Percentiles rank a stretch among this genome's conserved stretches.
phyloP scores from a whole-genome alignment of 2,329 filamentous ascomycete genomes.

The Byssochlamys sp. region DNA sequence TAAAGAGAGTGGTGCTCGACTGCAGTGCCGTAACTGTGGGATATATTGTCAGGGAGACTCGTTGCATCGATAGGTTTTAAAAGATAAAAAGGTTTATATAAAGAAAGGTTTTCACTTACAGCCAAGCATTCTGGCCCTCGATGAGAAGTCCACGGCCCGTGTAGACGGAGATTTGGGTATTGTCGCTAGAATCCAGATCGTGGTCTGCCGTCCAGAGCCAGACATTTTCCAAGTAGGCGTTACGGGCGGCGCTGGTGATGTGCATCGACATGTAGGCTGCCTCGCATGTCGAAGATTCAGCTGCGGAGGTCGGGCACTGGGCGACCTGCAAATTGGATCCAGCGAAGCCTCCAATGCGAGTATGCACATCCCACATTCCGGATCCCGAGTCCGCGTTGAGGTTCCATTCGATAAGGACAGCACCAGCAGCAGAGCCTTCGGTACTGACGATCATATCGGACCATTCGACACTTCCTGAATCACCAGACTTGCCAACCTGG shows the following conservation, averaged over 20 bases:
- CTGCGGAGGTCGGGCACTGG: conserved; percentile 36
- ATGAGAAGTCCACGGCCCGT: conserved; percentile 45
- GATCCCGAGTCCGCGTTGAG: conserved; percentile 41
- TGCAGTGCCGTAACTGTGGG: conserved; percentile 29
- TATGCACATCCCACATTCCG: conserved; percentile 51
- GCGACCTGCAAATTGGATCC: conserved; percentile 38
- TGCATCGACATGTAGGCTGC: conserved; percentile 31
- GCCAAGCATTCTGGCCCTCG: conserved; percentile 34
- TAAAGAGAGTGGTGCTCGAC: conserved; percentile 42
- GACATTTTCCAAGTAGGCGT: conserved; percentile 41
- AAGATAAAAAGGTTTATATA: too few relatives aligned
- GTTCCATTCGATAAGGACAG: conserved; percentile 65
- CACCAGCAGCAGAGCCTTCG: conserved; percentile 56
- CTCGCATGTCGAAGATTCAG: conserved; percentile 23
- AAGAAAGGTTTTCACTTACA: conserved; percentile 18
- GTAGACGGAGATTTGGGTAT: conserved; percentile 45
- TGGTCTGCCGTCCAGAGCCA: conserved; percentile 49
- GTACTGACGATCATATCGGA: conserved; percentile 64
- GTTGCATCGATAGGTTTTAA: too few relatives aligned
- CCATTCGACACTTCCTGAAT: conserved; percentile 58
- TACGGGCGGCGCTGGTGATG: conserved; percentile 21
- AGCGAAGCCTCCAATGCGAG: conserved; percentile 43
- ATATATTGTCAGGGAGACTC: background rate
- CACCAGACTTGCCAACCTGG: conserved; percentile 55
- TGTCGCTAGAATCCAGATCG: conserved; percentile 43